Evolutionary conservation across 495 filamentous ascomycete species (phyloP).

Genomic region (Trichoderma virens): DNA sequence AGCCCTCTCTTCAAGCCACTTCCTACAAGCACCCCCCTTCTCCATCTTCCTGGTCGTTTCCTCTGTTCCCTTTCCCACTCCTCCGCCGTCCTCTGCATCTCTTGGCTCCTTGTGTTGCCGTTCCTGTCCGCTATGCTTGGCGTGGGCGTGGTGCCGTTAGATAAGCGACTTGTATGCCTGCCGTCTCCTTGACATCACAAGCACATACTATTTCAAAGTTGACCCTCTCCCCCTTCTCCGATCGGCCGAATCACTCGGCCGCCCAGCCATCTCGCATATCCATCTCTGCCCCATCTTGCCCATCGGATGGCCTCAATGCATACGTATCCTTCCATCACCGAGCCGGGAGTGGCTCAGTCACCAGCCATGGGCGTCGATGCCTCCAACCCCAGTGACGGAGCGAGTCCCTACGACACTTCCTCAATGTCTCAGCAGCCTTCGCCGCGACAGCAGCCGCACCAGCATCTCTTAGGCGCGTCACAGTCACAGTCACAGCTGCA

Average conservation of each 20-base stretch:
- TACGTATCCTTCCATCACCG: background rate
- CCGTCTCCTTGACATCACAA: conserved; percentile 4
- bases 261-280: background rate
- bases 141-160: background rate
- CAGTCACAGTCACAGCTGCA: background rate
- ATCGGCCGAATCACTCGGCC: conserved; percentile 7
- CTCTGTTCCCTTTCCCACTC: background rate
- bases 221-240: background rate
- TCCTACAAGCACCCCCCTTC: too few relatives aligned
- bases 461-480: background rate
- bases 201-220: background rate
- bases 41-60: too few relatives aligned
- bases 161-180: background rate
- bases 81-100: background rate
- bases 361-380: background rate
- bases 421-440: conserved; percentile 1
- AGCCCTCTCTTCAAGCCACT: background rate
- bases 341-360: background rate
- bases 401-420: conserved; percentile 5
- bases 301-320: conserved; percentile 4
- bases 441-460: conserved; percentile 1
- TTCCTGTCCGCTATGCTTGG: background rate
- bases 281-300: background rate
- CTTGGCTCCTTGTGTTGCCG: background rate
- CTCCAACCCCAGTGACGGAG: background rate